phyloP scores from a whole-genome alignment of 2,329 filamentous ascomycete species.

The Neopestalotiopsis rosae region DNA sequence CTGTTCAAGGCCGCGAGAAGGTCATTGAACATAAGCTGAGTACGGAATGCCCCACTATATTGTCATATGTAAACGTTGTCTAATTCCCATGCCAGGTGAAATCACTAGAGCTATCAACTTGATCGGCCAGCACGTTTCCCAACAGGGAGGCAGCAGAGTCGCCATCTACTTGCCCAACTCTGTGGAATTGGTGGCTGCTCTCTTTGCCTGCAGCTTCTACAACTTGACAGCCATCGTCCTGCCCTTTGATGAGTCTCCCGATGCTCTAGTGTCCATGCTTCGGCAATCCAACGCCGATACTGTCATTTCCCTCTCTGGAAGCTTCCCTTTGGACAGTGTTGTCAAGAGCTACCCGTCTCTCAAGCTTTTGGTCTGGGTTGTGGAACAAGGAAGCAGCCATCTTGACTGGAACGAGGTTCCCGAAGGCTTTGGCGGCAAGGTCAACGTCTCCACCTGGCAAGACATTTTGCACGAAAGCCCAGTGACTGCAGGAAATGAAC shows the following conservation, averaged over 20 bases:
- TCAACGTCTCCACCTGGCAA: constrained; percentile 92
- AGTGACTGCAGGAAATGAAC: constrained; percentile 59
- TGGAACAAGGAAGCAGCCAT: constrained; percentile 87
- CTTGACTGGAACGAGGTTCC: constrained; percentile 96
- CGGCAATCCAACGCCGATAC: constrained; percentile 77
- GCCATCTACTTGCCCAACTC: constrained; percentile 94
- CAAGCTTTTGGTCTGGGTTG: constrained; percentile 86
- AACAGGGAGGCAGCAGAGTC: constrained; percentile 75
- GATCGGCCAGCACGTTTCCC: constrained; percentile 77
- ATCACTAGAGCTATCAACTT: constrained; percentile 87
- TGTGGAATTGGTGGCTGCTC: constrained; percentile 78
- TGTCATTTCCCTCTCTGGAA: constrained; percentile 83
- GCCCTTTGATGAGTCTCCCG: constrained; percentile 77
- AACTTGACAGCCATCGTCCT: constrained; percentile 83
- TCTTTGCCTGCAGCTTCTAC: constrained; percentile 93
- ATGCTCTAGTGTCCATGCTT: constrained; percentile 74
- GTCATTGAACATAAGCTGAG: constrained; percentile 71
- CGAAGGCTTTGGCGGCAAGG: constrained; percentile 72
- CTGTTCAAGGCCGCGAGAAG: constrained; percentile 77
- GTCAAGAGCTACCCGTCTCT: constrained; percentile 72
- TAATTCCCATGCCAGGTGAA: constrained; percentile 56
- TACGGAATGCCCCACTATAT: not conserved
- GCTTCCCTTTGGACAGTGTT: constrained; percentile 80
- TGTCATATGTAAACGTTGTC: constrained; percentile 18
- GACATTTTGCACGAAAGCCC: constrained; percentile 79